Base-by-base conservation (phyloP, 257 asterid genomes). In the Nicotiana obtusifolia region DNA sequence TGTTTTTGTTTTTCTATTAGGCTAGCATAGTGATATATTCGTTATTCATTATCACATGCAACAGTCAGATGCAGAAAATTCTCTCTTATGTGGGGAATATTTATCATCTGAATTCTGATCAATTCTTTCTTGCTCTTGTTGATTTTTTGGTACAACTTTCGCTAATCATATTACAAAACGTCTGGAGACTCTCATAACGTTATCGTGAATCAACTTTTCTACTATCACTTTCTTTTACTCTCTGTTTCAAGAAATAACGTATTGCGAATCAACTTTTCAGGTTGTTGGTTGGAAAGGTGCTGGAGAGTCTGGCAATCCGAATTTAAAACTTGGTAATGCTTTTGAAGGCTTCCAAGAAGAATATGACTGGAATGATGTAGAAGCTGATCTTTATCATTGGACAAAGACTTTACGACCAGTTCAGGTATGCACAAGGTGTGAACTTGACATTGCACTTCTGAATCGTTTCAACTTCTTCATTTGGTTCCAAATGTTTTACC, bases 321-420 rank as follows among this genome's bases (percentile, higher is more conserved):
- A 79, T 78, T 80, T 91, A 66, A 89, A 83, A 81, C 83, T 81
- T 19, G 31, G 86, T 61, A 82, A 68, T 82, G 84, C 80, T 76
- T 83, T 85, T 64, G 91, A 86, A 77, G 77, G 64, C 80, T 83
- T 56, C 82, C 86, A 84, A 73, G 90, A 83, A 62, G 96, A 90
- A 83, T 84, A 89, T 85, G 94, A 89, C 81, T 93, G 99, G 99
- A 78, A 60, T 19, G 92, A 87, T 80, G 80, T 92, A 56, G 99
- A 96, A 83, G 86, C 88, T 56, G 97, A 94, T 83, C 93, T 96
- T 53, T 82, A 83, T 90, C 91, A 91, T 83, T 96, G 98, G 98
- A 92, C 99, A 4, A 91, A 89, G 87, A 73, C 84, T 31, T 86
- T 96, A 71, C 97, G 97, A 10, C 97, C 98, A 6, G 91, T 96